Conservation (phyloP, 2,329 filamentous ascomycete genomes). For the Raffaelea deltoideospora region DNA sequence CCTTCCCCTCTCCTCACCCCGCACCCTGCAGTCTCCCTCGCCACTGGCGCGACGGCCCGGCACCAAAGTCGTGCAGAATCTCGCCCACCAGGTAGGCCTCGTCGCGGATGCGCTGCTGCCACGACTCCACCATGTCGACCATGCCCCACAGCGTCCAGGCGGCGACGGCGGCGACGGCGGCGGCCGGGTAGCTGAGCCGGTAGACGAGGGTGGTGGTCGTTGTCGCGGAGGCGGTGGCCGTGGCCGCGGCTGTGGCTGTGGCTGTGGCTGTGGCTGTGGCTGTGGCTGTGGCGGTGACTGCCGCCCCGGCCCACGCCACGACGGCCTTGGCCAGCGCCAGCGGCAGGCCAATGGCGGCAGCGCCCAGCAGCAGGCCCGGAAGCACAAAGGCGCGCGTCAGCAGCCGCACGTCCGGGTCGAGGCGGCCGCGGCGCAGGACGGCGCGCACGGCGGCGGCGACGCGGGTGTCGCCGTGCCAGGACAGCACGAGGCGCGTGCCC, state of each 20-base stretch:
- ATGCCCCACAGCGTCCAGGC: conserved; percentile 33
- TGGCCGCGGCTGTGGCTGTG: conserved; percentile 6
- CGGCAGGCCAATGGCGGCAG: conserved; percentile 48
- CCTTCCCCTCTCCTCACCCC: neutral
- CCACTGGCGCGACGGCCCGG: neutral
- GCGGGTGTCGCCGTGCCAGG: conserved; percentile 53
- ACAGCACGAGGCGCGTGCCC: conserved; percentile 50
- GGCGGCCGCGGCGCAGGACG: conserved; percentile 59
- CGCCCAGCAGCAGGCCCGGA: conserved; percentile 50
- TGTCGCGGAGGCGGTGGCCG: conserved; percentile 14
- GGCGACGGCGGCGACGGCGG: conserved; percentile 32
- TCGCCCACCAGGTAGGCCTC: conserved; percentile 96
- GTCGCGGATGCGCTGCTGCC: conserved; percentile 73
- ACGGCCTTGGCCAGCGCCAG: conserved; percentile 38
- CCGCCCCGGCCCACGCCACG: conserved; percentile 21
- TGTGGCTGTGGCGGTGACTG: conserved; percentile 6
- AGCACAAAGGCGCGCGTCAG: conserved; percentile 80
- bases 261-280: conserved; percentile 12
- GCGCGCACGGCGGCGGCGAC: conserved; percentile 60
- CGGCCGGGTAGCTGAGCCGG: conserved; percentile 55
- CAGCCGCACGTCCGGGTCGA: conserved; percentile 62
- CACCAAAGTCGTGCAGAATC: conserved; percentile 80
- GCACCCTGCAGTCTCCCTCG: neutral
- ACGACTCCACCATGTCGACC: conserved; percentile 50
- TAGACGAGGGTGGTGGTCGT: conserved; percentile 28